These are phyloP conservation scores for Hylodesmum podocarpum DNA, from an alignment of 306 rosid species.

Conservation along the genomic window DNA sequence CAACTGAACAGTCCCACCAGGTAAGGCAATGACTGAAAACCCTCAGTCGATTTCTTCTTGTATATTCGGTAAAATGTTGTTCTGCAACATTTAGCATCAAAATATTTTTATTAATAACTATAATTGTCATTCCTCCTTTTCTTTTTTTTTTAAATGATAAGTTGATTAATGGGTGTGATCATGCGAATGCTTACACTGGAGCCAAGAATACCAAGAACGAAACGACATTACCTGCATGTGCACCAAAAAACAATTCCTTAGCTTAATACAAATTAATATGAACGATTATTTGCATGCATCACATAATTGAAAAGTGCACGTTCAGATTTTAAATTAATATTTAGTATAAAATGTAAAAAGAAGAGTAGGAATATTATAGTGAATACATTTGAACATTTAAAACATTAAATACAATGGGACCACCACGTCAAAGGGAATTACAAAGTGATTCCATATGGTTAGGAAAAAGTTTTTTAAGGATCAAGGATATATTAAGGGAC, in stretches of 20 bases:
- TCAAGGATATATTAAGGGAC: no score
- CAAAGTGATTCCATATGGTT: no score
- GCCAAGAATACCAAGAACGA: constrained; percentile 80
- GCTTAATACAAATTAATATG: neutral
- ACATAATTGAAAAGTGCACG: neutral
- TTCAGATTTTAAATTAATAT: neutral
- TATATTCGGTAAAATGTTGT: constrained; percentile 62
- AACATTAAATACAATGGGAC: neutral
- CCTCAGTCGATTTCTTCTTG: constrained; percentile 62
- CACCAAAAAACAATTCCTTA: neutral
- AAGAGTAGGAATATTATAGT: neutral
- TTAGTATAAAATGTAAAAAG: neutral
- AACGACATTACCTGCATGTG: constrained; percentile 54
- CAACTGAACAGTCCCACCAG: constrained; percentile 67
- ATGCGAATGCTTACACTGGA: constrained; percentile 54
- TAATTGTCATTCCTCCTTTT: no score
- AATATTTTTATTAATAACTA: no score
- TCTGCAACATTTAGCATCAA: constrained; percentile 40
- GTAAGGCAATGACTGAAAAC: constrained; percentile 69
- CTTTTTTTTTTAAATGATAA: no score
- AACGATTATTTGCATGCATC: neutral
- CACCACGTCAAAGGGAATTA: no score
- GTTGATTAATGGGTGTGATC: neutral
- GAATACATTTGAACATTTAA: no score
- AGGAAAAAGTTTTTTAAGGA: no score